Evolutionary conservation across 805 yeast species (phyloP).

Genomic region (Candida mattraensis): DNA sequence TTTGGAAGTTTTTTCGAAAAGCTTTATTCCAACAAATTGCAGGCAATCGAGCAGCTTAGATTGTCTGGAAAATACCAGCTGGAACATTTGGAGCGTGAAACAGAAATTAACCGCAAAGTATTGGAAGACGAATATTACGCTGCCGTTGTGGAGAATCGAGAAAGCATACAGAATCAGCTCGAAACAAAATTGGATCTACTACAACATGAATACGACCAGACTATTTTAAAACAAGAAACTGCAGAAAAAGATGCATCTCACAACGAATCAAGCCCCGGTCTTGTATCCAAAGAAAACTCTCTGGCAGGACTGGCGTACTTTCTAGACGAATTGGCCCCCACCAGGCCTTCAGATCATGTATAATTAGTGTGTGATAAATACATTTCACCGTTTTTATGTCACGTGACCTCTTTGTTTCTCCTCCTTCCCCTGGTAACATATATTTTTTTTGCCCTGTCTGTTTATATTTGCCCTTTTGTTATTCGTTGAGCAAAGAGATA

Average conservation of each 20-base stretch:
- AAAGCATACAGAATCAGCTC: slow-evolving; percentile 16
- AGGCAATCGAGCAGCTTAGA: slow-evolving; percentile 12
- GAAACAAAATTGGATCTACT: slow-evolving; percentile 16
- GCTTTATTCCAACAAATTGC: slow-evolving; percentile 11
- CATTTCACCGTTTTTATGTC: no score
- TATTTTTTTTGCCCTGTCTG: slow-evolving; percentile 1
- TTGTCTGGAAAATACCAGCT: slow-evolving; percentile 15
- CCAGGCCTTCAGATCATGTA: no score
- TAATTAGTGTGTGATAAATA: no score
- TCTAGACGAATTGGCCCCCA: slow-evolving; percentile 8
- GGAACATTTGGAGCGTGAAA: slow-evolving; percentile 14
- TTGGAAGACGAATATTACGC: slow-evolving; percentile 12
- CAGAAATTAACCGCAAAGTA: slow-evolving; percentile 8
- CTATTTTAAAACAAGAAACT: neutral
- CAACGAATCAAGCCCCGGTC: slow-evolving; percentile 8
- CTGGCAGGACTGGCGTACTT: slow-evolving; percentile 18
- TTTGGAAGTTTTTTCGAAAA: slow-evolving; percentile 18
- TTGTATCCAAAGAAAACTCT: slow-evolving; percentile 9
- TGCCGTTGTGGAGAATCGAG: slow-evolving; percentile 23
- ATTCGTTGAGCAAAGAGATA: no score
- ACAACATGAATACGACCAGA: slow-evolving; percentile 15
- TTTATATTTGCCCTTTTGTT: slow-evolving; percentile 9
- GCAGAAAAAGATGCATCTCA: slow-evolving; percentile 4
- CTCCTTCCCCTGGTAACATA: neutral
- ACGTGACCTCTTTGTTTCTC: slow-evolving; percentile 2